Evolutionary conservation across 192 early-diverging fungal species (phyloP).

Genomic region (Umbelopsis sp.): DNA sequence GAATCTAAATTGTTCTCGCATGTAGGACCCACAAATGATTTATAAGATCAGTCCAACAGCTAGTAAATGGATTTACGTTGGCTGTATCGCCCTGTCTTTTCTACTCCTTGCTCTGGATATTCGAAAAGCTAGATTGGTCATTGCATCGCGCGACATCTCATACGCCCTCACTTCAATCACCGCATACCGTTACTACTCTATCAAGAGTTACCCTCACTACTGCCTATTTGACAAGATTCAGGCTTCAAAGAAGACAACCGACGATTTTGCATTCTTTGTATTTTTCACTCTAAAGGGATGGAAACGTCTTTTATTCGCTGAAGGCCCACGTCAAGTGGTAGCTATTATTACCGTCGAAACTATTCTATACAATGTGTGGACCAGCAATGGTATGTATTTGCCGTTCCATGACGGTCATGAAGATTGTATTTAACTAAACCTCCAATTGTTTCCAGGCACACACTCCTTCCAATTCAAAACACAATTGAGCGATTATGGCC

Average conservation of each 20-base stretch:
- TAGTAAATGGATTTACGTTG: conserved; percentile 57
- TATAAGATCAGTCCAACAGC: conserved; percentile 14
- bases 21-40: conserved; percentile 8
- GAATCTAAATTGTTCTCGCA: neutral
- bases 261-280: conserved; percentile 80
- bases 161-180: conserved; percentile 74
- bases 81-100: conserved; percentile 71
- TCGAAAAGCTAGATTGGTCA: conserved; percentile 63
- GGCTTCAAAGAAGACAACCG: conserved; percentile 60
- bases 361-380: conserved; percentile 34
- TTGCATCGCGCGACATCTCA: conserved; percentile 72
- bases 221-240: conserved; percentile 81
- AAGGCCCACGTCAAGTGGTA: conserved; percentile 79
- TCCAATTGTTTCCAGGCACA: neutral
- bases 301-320: conserved; percentile 83
- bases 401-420: neutral
- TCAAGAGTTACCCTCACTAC: conserved; percentile 76
- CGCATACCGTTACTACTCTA: conserved; percentile 76
- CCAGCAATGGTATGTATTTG: conserved; percentile 2
- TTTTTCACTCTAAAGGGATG: conserved; percentile 87
- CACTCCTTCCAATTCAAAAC: conserved; percentile 23
- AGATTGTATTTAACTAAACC: neutral
- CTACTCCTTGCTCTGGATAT: conserved; percentile 69
- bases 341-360: conserved; percentile 54
- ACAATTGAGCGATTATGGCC: conserved; percentile 28